A percentile compares a stretch with the other conserved stretches of the same genome.
These are phyloP conservation scores for Picea sitchensis DNA, from an alignment of 75 land plant species.

Conservation along the genomic window DNA sequence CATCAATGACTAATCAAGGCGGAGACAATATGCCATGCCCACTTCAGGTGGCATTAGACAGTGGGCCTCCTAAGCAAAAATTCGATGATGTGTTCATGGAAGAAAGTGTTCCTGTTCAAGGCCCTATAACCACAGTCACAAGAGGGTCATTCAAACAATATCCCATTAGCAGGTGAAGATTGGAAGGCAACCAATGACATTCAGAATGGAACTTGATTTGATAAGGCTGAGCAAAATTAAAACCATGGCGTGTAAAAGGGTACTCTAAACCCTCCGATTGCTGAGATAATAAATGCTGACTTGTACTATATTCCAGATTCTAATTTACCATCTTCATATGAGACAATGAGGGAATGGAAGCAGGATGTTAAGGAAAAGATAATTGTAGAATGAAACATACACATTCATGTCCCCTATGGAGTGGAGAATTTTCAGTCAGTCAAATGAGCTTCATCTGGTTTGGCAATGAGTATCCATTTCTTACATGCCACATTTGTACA, in stretches of 20 bases:
- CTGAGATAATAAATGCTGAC: neutral
- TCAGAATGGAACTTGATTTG: neutral
- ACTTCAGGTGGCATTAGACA: too few relatives aligned
- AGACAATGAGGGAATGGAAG: slow-evolving; percentile 49
- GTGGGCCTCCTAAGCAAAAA: too few relatives aligned
- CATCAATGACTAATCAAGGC: too few relatives aligned
- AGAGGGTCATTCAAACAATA: neutral
- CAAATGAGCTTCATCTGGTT: too few relatives aligned
- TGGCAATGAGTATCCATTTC: too few relatives aligned
- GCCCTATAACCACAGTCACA: too few relatives aligned
- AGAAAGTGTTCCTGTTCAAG: too few relatives aligned
- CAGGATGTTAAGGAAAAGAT: slow-evolving; percentile 6
- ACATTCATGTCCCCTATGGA: too few relatives aligned
- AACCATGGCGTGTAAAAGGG: slow-evolving; percentile 1
- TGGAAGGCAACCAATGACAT: neutral
- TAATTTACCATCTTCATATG: slow-evolving; percentile 37
- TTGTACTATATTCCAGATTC: slow-evolving; percentile 2
- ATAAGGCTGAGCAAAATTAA: neutral
- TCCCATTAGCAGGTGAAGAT: neutral
- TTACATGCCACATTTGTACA: too few relatives aligned
- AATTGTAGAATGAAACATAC: neutral
- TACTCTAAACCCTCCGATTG: neutral
- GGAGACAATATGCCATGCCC: too few relatives aligned
- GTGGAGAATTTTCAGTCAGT: too few relatives aligned
- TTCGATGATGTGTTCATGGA: too few relatives aligned